Percentiles rank a stretch among this genome's conserved stretches.
Evolutionary conservation across 768 basidiomycete genomes (phyloP).

Genomic region (Coprinellus micaceus): DNA sequence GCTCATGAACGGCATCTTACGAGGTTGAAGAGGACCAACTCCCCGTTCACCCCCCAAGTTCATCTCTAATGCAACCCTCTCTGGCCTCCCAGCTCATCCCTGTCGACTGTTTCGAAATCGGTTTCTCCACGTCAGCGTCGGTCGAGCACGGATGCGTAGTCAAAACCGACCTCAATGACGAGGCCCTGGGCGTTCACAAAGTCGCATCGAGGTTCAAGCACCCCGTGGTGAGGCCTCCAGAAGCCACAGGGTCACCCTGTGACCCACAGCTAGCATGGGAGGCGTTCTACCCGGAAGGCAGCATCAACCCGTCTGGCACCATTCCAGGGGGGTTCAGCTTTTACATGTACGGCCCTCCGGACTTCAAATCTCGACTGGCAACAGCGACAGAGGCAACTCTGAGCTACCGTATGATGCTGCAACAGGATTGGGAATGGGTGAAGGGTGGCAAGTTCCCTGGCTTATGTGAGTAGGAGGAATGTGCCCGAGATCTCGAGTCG

Average conservation of each 20-base stretch:
- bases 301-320: conserved; percentile 50
- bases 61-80: no score
- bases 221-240: conserved; percentile 27
- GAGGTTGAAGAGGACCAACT: no score
- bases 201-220: conserved; percentile 35
- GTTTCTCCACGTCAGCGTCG: conserved; percentile 40
- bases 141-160: conserved; percentile 20
- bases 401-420: conserved; percentile 65
- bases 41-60: no score
- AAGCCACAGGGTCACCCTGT: conserved; percentile 1
- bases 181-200: conserved; percentile 48
- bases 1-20: no score
- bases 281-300: conserved; percentile 56
- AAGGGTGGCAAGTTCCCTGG: conserved; percentile 79
- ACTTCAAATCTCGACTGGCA: conserved; percentile 35
- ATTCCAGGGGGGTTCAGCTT: conserved; percentile 68
- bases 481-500: neutral
- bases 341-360: conserved; percentile 54
- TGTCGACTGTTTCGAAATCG: conserved; percentile 25
- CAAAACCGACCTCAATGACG: conserved; percentile 36
- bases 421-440: conserved; percentile 60
- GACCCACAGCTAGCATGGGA: conserved; percentile 49
- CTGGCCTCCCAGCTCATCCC: conserved; percentile 22
- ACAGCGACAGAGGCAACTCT: conserved; percentile 53
- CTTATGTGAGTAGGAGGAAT: conserved; percentile 43